These are phyloP conservation scores for Lippia alba DNA, from an alignment of 305 asterid genomes.

Conservation along the genomic window DNA sequence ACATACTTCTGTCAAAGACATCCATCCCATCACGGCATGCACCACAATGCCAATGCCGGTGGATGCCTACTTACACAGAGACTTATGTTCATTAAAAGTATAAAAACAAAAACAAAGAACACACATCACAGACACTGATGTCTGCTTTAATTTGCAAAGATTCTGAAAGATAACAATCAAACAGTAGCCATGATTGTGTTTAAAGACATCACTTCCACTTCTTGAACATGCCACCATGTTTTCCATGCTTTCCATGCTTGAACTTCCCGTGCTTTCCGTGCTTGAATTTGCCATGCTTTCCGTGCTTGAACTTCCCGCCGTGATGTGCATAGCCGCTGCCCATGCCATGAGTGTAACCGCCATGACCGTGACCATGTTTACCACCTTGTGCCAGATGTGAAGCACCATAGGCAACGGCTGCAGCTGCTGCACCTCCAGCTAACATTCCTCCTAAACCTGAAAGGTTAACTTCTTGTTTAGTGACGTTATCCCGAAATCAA, in stretches of 20 bases:
- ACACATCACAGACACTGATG: conserved; percentile 1
- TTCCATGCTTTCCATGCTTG: conserved; percentile 51
- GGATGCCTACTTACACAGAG: conserved; percentile 18
- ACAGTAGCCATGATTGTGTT: neutral
- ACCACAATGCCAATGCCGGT: conserved; percentile 16
- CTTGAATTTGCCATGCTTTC: conserved; percentile 28
- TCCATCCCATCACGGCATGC: neutral
- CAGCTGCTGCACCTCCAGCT: conserved; percentile 88
- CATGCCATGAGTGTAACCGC: conserved; percentile 30
- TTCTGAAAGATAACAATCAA: conserved; percentile 6
- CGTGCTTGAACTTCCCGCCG: conserved; percentile 34
- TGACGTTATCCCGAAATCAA: neutral
- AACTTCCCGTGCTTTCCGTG: conserved; percentile 40
- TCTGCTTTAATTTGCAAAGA: conserved; percentile 25
- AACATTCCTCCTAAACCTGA: conserved; percentile 61
- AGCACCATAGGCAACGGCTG: conserved; percentile 76
- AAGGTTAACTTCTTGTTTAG: conserved; percentile 16
- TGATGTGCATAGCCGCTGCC: conserved; percentile 31
- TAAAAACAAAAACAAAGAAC: neutral
- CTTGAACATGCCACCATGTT: conserved; percentile 71
- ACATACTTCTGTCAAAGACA: neutral
- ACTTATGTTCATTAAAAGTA: conserved; percentile 8
- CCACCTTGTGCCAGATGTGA: conserved; percentile 62
- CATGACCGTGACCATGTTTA: conserved; percentile 30
- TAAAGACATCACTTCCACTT: conserved; percentile 69